Percentiles rank a stretch among this genome's conserved stretches.
Conservation (phyloP, 768 basidiomycete species). For the Suillus occidentalis region DNA sequence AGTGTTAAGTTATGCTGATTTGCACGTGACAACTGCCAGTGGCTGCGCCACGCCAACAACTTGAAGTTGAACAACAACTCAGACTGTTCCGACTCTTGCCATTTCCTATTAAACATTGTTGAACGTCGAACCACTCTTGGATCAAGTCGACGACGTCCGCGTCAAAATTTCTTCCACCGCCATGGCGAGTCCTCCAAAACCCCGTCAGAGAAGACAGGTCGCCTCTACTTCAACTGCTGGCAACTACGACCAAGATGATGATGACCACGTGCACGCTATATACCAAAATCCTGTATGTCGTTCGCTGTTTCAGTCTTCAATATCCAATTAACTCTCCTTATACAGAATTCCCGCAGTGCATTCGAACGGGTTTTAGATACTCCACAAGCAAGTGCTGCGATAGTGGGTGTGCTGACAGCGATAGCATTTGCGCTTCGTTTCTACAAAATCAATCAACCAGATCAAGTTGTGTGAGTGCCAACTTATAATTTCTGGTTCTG, state of each 20-base stretch:
- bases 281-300: conserved; percentile 49
- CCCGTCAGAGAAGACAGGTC: conserved; percentile 29
- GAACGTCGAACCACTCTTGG: too few relatives aligned
- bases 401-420: conserved; percentile 65
- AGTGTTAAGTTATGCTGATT: too few relatives aligned
- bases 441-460: conserved; percentile 92
- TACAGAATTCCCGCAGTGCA: conserved; percentile 56
- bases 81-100: too few relatives aligned
- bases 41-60: background rate
- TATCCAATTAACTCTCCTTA: conserved; percentile 21
- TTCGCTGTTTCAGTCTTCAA: conserved; percentile 12
- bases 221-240: conserved; percentile 19
- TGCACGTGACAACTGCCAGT: background rate
- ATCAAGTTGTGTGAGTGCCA: conserved; percentile 84
- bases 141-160: background rate
- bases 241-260: conserved; percentile 41
- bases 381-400: conserved; percentile 55
- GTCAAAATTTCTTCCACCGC: conserved; percentile 7
- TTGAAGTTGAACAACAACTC: too few relatives aligned
- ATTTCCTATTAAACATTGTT: too few relatives aligned
- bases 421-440: conserved; percentile 84
- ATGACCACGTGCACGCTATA: conserved; percentile 51
- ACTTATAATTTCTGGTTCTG: conserved; percentile 3
- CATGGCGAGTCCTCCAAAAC: conserved; percentile 34
- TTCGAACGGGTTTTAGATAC: conserved; percentile 66